phyloP scores from a whole-genome alignment of 2,329 filamentous ascomycete species.

The Alternaria sp. region DNA sequence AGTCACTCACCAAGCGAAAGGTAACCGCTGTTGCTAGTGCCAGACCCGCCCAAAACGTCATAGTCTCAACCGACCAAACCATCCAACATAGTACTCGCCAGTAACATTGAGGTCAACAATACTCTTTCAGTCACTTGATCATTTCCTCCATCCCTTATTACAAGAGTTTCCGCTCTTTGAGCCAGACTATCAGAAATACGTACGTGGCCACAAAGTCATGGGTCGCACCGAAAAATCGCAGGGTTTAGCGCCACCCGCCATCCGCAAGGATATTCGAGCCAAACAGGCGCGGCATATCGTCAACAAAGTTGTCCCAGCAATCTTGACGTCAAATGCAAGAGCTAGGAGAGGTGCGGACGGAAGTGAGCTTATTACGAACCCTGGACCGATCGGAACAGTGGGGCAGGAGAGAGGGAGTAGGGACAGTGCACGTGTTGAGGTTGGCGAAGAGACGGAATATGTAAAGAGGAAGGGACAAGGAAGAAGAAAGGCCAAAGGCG shows the following conservation, averaged over 20 bases:
- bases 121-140: background rate
- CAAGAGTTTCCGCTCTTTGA: background rate
- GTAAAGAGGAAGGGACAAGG: slow-evolving; percentile 48
- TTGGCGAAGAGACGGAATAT: slow-evolving; percentile 27
- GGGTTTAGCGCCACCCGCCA: slow-evolving; percentile 47
- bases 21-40: background rate
- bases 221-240: slow-evolving; percentile 49
- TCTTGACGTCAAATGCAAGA: slow-evolving; percentile 62
- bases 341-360: slow-evolving; percentile 64
- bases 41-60: slow-evolving; percentile 11
- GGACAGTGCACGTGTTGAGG: slow-evolving; percentile 1
- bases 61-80: slow-evolving; percentile 10
- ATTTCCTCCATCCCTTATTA: background rate
- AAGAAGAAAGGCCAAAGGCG: slow-evolving; percentile 36
- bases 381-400: slow-evolving; percentile 25
- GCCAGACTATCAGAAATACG: background rate
- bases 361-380: slow-evolving; percentile 60
- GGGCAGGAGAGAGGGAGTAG: slow-evolving; percentile 1
- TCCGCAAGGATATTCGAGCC: slow-evolving; percentile 53
- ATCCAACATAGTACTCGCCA: slow-evolving; percentile 20
- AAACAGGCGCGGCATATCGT: slow-evolving; percentile 66
- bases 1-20: background rate
- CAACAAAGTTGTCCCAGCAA: slow-evolving; percentile 66
- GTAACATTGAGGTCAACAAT: background rate
- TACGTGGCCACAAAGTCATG: slow-evolving; percentile 31